Conservation (phyloP, 257 asterid genomes). For the Phtheirospermum japonicum region DNA sequence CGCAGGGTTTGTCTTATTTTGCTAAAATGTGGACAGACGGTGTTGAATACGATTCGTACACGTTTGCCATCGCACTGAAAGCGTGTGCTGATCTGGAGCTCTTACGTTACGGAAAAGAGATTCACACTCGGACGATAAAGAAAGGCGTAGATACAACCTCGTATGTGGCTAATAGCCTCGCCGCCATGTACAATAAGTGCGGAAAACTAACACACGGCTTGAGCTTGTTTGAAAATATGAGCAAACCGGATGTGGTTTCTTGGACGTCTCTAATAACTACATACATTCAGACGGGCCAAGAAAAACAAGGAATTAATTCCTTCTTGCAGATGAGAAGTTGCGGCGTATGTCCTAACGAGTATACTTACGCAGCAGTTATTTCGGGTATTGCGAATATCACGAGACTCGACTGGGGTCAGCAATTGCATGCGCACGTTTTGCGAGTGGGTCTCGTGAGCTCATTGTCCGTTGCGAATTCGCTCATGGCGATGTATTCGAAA, state of each 20-base stretch:
- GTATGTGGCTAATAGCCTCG: slow-evolving; percentile 73
- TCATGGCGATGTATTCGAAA: slow-evolving; percentile 74
- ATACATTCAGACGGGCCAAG: slow-evolving; percentile 64
- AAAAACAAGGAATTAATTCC: slow-evolving; percentile 48
- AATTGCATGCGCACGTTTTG: slow-evolving; percentile 67
- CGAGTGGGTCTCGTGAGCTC: slow-evolving; percentile 49
- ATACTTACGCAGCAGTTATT: slow-evolving; percentile 73
- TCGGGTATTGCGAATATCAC: slow-evolving; percentile 66
- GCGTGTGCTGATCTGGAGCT: slow-evolving; percentile 76
- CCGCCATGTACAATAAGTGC: slow-evolving; percentile 86
- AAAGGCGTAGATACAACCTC: slow-evolving; percentile 58
- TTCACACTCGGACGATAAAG: slow-evolving; percentile 66
- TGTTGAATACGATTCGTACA: slow-evolving; percentile 62
- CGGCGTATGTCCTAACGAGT: slow-evolving; percentile 60
- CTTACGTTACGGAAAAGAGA: slow-evolving; percentile 63
- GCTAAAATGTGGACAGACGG: slow-evolving; percentile 69
- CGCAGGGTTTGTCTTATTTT: slow-evolving; percentile 57
- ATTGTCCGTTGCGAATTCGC: slow-evolving; percentile 71
- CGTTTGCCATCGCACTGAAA: slow-evolving; percentile 79
- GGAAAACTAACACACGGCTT: slow-evolving; percentile 56
- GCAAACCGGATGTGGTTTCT: slow-evolving; percentile 72
- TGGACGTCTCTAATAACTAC: slow-evolving; percentile 75
- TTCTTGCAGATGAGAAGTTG: slow-evolving; percentile 63
- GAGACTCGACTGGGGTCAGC: slow-evolving; percentile 69
- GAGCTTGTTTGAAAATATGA: slow-evolving; percentile 59